Evolutionary conservation across 192 early-diverging fungal genomes (phyloP).

Genomic region (Coemansia sp.): DNA sequence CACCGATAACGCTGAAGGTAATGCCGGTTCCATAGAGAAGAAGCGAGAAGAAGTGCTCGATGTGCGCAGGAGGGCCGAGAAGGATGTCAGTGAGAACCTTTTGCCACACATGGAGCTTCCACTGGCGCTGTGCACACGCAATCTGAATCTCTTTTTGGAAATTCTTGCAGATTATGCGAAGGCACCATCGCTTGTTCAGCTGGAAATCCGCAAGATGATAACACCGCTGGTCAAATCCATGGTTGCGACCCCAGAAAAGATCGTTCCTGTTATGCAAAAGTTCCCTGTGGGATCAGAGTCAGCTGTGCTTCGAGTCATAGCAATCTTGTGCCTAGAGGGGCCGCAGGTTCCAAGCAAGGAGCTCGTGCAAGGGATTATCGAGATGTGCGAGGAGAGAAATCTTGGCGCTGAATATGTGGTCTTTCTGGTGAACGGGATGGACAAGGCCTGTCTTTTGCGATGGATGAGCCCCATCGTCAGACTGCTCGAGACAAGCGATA

Average conservation of each 20-base stretch:
- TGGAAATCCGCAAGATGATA: conserved; percentile 23
- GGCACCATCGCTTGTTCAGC: conserved; percentile 15
- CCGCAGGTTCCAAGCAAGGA: conserved; percentile 29
- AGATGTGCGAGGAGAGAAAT: conserved; percentile 27
- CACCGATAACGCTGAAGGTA: neutral
- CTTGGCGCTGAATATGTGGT: conserved; percentile 36
- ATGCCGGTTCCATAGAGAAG: conserved; percentile 5
- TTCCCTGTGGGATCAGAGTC: conserved; percentile 40
- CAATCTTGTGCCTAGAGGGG: conserved; percentile 20
- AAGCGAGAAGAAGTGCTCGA: conserved; percentile 13
- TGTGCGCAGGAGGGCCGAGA: conserved; percentile 22
- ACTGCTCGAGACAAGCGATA: conserved; percentile 14
- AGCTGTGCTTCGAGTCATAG: conserved; percentile 31
- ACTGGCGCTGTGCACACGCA: conserved; percentile 50
- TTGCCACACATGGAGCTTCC: conserved; percentile 33
- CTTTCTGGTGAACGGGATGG: conserved; percentile 29
- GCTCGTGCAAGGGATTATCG: conserved; percentile 31
- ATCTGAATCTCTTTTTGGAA: conserved; percentile 23
- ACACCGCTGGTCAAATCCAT: conserved; percentile 42
- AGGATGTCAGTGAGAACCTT: conserved; percentile 18
- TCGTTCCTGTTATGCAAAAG: conserved; percentile 26
- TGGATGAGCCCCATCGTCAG: conserved; percentile 19
- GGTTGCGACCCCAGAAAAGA: conserved; percentile 16
- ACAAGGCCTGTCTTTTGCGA: conserved; percentile 12
- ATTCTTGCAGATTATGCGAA: conserved; percentile 29